Evolutionary conservation across 306 rosid species (phyloP).

Genomic region (Pyrus pyrifolia): DNA sequence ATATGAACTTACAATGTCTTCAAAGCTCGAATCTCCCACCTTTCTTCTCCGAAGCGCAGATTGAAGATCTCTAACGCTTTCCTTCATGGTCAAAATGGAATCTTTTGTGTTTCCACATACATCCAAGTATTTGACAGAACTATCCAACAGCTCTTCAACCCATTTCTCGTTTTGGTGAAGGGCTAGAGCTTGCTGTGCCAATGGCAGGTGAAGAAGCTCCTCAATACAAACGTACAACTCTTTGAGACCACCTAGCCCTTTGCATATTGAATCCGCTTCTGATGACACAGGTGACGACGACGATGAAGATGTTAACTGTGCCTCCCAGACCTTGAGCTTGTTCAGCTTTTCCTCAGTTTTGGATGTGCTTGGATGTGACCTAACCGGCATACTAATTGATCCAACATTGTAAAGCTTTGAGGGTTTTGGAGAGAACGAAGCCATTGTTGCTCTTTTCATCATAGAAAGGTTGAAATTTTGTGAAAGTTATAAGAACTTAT

Average conservation of each 20-base stretch:
- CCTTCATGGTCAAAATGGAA: slow-evolving; percentile 30
- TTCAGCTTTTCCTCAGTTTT: slow-evolving; percentile 42
- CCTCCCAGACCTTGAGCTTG: slow-evolving; percentile 45
- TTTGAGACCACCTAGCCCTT: slow-evolving; percentile 34
- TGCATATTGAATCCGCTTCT: slow-evolving; percentile 27
- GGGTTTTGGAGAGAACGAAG: slow-evolving; percentile 42
- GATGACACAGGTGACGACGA: not conserved
- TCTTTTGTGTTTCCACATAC: slow-evolving; percentile 47
- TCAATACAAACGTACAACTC: slow-evolving; percentile 39
- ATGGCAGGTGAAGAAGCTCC: slow-evolving; percentile 45
- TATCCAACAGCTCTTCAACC: slow-evolving; percentile 53
- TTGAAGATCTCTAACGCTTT: slow-evolving; percentile 40
- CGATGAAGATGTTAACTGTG: not conserved
- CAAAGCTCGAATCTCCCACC: slow-evolving; percentile 35
- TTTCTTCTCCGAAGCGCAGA: slow-evolving; percentile 55
- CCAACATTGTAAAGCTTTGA: slow-evolving; percentile 31
- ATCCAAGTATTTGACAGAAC: slow-evolving; percentile 49
- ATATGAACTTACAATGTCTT: slow-evolving; percentile 30
- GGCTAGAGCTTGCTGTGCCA: slow-evolving; percentile 52
- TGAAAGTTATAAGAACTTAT: not conserved
- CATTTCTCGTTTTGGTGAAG: slow-evolving; percentile 42
- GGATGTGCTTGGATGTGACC: slow-evolving; percentile 69
- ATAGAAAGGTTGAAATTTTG: not conserved
- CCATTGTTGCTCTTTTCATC: slow-evolving; percentile 34
- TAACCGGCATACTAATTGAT: slow-evolving; percentile 59